phyloP scores from a whole-genome alignment of 192 early-diverging fungal genomes.

The Diversispora eburnea region DNA sequence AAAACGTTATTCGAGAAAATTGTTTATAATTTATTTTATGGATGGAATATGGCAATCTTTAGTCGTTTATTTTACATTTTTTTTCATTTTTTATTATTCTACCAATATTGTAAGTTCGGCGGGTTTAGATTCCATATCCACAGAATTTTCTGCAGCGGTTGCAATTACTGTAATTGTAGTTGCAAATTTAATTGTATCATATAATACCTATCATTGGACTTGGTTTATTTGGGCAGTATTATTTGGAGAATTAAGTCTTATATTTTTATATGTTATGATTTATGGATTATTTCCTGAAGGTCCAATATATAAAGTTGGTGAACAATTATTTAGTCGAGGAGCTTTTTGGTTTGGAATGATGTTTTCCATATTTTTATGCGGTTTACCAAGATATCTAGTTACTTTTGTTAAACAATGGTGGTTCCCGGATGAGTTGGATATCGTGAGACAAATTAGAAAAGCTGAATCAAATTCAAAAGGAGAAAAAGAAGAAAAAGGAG shows the following conservation, averaged over 20 bases:
- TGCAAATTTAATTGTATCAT: conserved; percentile 74
- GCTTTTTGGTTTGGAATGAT: conserved; percentile 74
- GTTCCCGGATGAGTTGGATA: conserved; percentile 63
- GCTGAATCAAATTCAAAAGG: conserved; percentile 23
- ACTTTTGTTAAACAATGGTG: conserved; percentile 65
- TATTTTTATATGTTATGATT: conserved; percentile 62
- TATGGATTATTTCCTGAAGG: conserved; percentile 58
- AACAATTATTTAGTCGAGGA: conserved; percentile 58
- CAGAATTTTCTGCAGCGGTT: conserved; percentile 76
- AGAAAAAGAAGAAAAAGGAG: background rate
- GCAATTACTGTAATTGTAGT: conserved; percentile 74
- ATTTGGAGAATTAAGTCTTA: conserved; percentile 59
- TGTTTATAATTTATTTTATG: conserved; percentile 83
- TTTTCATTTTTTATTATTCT: conserved; percentile 54
- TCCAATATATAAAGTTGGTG: conserved; percentile 67
- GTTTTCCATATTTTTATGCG: conserved; percentile 62
- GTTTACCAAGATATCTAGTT: conserved; percentile 67
- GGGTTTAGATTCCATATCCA: conserved; percentile 38
- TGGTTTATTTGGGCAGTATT: conserved; percentile 68
- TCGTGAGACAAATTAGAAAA: conserved; percentile 54
- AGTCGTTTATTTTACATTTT: conserved; percentile 78
- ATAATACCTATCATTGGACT: conserved; percentile 85
- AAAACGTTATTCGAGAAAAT: conserved; percentile 73
- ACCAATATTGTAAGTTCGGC: conserved; percentile 19
- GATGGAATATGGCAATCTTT: conserved; percentile 94